These are phyloP conservation scores for Pythium brassicae DNA, from an alignment of 352 stramenopile species.

Conservation along the genomic window DNA sequence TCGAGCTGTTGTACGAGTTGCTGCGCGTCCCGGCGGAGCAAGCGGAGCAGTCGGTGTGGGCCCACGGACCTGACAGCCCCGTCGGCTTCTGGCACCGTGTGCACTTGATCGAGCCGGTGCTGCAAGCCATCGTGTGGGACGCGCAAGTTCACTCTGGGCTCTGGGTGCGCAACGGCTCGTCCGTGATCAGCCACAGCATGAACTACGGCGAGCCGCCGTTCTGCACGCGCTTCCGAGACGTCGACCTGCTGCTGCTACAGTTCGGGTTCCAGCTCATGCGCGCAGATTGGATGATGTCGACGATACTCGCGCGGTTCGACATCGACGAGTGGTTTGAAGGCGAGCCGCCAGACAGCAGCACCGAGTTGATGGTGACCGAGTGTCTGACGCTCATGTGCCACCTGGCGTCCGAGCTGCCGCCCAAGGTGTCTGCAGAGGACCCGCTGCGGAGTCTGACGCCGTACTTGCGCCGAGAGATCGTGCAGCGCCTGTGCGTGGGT, in stretches of 20 bases:
- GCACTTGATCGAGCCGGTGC: constrained; percentile 69
- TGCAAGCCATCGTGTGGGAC: constrained; percentile 86
- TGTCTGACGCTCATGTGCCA: constrained; percentile 75
- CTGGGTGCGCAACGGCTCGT: constrained; percentile 83
- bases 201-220: constrained; percentile 88
- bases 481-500: constrained; percentile 77
- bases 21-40: constrained; percentile 27
- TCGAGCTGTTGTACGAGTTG: constrained; percentile 60
- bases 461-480: constrained; percentile 71
- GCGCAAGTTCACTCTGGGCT: constrained; percentile 79
- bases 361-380: constrained; percentile 76
- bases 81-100: constrained; percentile 82
- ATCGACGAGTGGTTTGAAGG: constrained; percentile 52
- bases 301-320: constrained; percentile 69
- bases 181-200: constrained; percentile 86
- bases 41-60: constrained; percentile 38
- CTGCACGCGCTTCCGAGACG: constrained; percentile 76
- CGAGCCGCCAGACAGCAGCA: constrained; percentile 31
- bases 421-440: constrained; percentile 42
- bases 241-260: constrained; percentile 78
- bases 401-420: constrained; percentile 71
- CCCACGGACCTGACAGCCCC: constrained; percentile 46
- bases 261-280: constrained; percentile 70
- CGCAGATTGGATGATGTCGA: constrained; percentile 75
- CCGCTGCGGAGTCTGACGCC: constrained; percentile 56